Evolutionary conservation across 257 asterid species (phyloP).

Genomic region (Pogostemon cablin): DNA sequence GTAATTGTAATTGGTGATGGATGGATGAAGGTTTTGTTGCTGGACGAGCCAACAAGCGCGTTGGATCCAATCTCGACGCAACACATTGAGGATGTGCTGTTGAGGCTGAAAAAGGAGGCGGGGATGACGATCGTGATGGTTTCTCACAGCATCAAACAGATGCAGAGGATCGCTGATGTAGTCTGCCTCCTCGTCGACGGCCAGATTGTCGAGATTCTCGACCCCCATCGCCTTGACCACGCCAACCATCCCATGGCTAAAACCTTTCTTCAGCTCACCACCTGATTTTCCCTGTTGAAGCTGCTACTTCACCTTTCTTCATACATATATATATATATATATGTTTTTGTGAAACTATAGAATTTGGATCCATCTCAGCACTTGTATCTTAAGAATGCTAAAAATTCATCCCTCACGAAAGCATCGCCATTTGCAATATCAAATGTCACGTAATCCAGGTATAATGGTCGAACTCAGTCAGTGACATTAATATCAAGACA

Average conservation of each 20-base stretch:
- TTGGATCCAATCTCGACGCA: constrained; percentile 30
- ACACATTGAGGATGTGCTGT: constrained; percentile 27
- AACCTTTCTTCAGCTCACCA: constrained; percentile 21
- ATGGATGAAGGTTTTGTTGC: constrained; percentile 22
- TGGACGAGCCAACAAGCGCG: constrained; percentile 34
- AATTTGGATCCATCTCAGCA: no score
- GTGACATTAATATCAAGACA: no score
- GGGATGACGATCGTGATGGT: constrained; percentile 24
- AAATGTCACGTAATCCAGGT: not conserved
- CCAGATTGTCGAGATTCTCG: constrained; percentile 20
- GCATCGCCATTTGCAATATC: not conserved
- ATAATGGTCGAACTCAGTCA: not conserved
- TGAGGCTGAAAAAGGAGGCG: constrained; percentile 13
- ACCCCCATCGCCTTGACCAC: not conserved
- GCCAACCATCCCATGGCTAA: constrained; percentile 26
- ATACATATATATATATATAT: no score
- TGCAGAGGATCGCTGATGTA: constrained; percentile 32
- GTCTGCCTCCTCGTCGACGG: constrained; percentile 25
- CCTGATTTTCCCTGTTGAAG: not conserved
- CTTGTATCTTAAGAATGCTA: no score
- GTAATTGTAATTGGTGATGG: not conserved
- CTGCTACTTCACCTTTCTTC: no score
- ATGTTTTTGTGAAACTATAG: no score
- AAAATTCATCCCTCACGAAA: not conserved
- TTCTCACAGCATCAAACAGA: constrained; percentile 30